Conservation (phyloP, 768 basidiomycete genomes). For the Boletus sp. region DNA sequence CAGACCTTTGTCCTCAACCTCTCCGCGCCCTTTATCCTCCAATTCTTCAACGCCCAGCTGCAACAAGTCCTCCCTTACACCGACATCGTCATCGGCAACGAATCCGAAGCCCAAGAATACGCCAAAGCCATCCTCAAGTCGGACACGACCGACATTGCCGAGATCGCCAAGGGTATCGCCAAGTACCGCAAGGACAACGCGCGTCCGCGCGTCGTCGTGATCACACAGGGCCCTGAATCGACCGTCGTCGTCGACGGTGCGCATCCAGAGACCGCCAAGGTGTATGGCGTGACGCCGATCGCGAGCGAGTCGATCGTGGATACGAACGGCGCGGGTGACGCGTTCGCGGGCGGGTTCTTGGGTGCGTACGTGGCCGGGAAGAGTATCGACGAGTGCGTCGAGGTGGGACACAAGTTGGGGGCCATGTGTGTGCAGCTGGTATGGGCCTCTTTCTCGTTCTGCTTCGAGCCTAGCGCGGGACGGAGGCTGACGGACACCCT, state of each 20-base stretch:
- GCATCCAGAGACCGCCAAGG: constrained; percentile 49
- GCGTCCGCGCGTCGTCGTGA: constrained; percentile 77
- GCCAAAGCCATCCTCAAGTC: constrained; percentile 70
- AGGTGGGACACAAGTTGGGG: constrained; percentile 85
- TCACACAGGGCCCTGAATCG: constrained; percentile 85
- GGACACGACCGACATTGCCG: constrained; percentile 60
- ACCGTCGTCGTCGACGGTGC: constrained; percentile 73
- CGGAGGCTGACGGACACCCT: neutral
- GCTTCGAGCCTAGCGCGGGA: no score
- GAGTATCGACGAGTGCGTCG: constrained; percentile 69
- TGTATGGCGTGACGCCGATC: constrained; percentile 59
- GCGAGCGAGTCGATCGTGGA: constrained; percentile 75
- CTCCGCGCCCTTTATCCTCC: constrained; percentile 95
- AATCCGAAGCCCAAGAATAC: constrained; percentile 89
- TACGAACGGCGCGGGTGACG: constrained; percentile 98
- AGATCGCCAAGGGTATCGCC: constrained; percentile 78
- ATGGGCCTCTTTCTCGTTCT: constrained; percentile 13
- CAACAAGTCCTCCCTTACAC: constrained; percentile 78
- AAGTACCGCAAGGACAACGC: constrained; percentile 70
- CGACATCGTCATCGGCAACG: constrained; percentile 95
- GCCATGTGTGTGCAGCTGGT: constrained; percentile 84
- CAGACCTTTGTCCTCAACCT: constrained; percentile 93
- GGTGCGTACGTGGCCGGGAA: constrained; percentile 83
- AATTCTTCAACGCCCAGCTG: constrained; percentile 86
- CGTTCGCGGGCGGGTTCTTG: constrained; percentile 94